Evolutionary conservation across 2,329 filamentous ascomycete species (phyloP).

Genomic region (Monosporascus sp.): DNA sequence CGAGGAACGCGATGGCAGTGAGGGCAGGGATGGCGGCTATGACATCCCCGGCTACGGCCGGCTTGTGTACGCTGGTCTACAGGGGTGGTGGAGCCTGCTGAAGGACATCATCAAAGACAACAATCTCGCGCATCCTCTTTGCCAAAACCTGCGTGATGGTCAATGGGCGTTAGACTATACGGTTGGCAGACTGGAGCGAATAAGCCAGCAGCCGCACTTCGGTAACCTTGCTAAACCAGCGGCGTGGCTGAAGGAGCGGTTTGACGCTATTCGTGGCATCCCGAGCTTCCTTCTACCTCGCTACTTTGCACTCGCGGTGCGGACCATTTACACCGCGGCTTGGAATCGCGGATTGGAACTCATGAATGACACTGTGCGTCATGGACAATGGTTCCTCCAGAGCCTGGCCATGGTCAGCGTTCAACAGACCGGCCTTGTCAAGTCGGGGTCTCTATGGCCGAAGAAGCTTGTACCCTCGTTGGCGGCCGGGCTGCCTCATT

Average conservation of each 20-base stretch:
- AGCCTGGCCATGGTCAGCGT: constrained; percentile 86
- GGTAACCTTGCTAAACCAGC: constrained; percentile 60
- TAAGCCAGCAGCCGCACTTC: constrained; percentile 59
- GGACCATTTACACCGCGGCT: constrained; percentile 81
- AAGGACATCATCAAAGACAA: constrained; percentile 82
- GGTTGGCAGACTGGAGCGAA: constrained; percentile 68
- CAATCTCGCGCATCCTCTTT: constrained; percentile 86
- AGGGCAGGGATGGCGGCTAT: constrained; percentile 81
- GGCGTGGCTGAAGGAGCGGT: constrained; percentile 76
- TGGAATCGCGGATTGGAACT: constrained; percentile 72
- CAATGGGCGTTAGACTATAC: constrained; percentile 92
- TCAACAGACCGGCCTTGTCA: constrained; percentile 83
- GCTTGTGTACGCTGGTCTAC: constrained; percentile 91
- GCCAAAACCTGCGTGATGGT: constrained; percentile 85
- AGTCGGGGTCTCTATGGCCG: constrained; percentile 87
- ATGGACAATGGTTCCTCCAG: constrained; percentile 85
- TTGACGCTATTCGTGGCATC: constrained; percentile 77
- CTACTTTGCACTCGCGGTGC: constrained; percentile 86
- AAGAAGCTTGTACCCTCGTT: constrained; percentile 78
- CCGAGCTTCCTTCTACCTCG: constrained; percentile 87
- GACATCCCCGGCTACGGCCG: constrained; percentile 77
- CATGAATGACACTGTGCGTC: constrained; percentile 70
- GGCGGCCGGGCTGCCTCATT: constrained; percentile 90
- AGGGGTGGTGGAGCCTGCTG: constrained; percentile 95
- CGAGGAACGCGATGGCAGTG: constrained; percentile 75